phyloP scores from a whole-genome alignment of 306 rosid species.

The Carpinus fangiana region DNA sequence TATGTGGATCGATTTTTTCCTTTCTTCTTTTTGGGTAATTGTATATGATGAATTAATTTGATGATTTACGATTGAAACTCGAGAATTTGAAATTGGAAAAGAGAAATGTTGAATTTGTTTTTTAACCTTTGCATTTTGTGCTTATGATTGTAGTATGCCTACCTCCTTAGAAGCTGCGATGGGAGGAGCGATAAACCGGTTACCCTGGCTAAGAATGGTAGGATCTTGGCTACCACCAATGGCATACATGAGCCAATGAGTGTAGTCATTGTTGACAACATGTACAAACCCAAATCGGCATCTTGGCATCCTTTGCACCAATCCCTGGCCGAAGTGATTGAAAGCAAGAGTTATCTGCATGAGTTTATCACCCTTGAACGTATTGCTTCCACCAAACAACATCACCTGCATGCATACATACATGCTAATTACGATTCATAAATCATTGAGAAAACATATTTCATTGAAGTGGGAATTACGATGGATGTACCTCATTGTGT shows the following conservation, averaged over 20 bases:
- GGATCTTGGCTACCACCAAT: slow-evolving; percentile 57
- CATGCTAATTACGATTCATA: neutral
- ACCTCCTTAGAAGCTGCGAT: slow-evolving; percentile 42
- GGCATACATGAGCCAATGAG: slow-evolving; percentile 65
- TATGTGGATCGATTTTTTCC: neutral
- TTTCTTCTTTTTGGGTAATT: neutral
- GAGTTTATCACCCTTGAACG: slow-evolving; percentile 24
- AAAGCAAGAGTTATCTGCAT: slow-evolving; percentile 55
- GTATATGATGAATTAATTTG: neutral
- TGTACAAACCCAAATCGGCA: slow-evolving; percentile 55
- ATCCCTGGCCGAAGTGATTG: slow-evolving; percentile 58
- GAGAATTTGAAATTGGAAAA: neutral
- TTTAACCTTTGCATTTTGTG: neutral
- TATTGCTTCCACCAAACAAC: slow-evolving; percentile 51
- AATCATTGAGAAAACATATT: neutral
- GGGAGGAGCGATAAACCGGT: slow-evolving; percentile 42
- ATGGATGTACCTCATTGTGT: slow-evolving; percentile 44
- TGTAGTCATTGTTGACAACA: slow-evolving; percentile 57
- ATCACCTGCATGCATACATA: slow-evolving; percentile 41
- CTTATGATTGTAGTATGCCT: neutral
- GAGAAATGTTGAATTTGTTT: neutral
- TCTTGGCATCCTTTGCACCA: slow-evolving; percentile 70
- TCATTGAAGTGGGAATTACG: neutral
- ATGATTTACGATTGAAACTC: too few species aligned
- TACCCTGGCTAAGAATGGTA: slow-evolving; percentile 62